Evolutionary conservation across 805 yeast genomes (phyloP).

Genomic region (Lipomyces yamanashiensis): DNA sequence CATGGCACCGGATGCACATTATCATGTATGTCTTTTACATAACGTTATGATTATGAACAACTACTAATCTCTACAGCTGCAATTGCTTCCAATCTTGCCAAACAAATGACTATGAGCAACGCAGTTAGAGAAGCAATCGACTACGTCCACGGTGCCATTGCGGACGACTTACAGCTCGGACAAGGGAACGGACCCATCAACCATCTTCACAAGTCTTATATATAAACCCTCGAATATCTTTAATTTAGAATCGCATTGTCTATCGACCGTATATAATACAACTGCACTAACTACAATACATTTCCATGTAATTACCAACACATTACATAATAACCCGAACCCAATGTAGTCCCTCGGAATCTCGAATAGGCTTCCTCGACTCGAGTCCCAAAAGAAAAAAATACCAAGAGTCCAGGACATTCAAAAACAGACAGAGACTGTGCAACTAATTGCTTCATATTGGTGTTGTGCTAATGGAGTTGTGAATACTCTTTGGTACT

Average conservation of each 20-base stretch:
- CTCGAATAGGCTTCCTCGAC: not conserved
- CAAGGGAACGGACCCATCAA: constrained; percentile 76
- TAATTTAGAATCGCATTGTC: not conserved
- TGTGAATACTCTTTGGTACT: no score
- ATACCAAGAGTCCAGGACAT: not conserved
- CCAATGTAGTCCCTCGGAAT: not conserved
- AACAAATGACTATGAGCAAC: constrained; percentile 51
- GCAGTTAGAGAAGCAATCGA: constrained; percentile 63
- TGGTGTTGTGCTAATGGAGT: no score
- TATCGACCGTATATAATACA: not conserved
- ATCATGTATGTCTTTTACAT: constrained; percentile 46
- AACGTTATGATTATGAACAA: not conserved
- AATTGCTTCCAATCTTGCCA: constrained; percentile 75
- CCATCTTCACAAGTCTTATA: constrained; percentile 48
- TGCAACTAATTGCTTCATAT: no score
- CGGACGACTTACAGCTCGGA: constrained; percentile 52
- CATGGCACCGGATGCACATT: constrained; percentile 95
- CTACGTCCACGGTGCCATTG: constrained; percentile 70
- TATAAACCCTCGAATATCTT: not conserved
- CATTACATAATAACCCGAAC: not conserved
- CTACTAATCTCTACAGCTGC: constrained; percentile 51
- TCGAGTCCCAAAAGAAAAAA: not conserved
- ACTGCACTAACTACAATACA: not conserved
- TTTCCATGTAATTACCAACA: not conserved
- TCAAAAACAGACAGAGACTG: not conserved